Evolutionary conservation across 768 basidiomycete species (phyloP).

Genomic region (Suillus americanus): DNA sequence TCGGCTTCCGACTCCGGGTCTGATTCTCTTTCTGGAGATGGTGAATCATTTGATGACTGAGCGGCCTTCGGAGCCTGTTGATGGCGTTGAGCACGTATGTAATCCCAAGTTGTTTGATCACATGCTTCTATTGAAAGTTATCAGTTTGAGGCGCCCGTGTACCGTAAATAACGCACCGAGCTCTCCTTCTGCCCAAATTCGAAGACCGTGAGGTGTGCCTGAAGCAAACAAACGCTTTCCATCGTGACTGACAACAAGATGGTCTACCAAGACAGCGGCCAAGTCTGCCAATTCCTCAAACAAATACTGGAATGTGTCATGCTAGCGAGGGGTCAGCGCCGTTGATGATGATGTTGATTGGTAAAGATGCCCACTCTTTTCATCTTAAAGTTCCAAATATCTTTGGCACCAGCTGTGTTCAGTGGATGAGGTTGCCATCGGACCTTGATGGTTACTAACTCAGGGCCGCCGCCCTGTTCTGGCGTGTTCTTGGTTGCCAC

Average conservation of each 20-base stretch:
- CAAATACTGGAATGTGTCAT: slow-evolving; percentile 60
- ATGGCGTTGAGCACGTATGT: slow-evolving; percentile 46
- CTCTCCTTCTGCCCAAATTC: slow-evolving; percentile 67
- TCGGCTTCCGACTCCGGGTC: slow-evolving; percentile 36
- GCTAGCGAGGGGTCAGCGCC: slow-evolving; percentile 36
- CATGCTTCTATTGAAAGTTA: slow-evolving; percentile 54
- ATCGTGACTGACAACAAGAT: slow-evolving; percentile 60
- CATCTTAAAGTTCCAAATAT: slow-evolving; percentile 54
- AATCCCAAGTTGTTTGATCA: slow-evolving; percentile 60
- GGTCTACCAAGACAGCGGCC: slow-evolving; percentile 46
- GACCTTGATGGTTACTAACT: slow-evolving; percentile 51
- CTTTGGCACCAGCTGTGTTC: slow-evolving; percentile 37
- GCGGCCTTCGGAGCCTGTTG: slow-evolving; percentile 17
- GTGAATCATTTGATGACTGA: slow-evolving; percentile 13
- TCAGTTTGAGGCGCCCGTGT: slow-evolving; percentile 9
- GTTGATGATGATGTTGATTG: not conserved
- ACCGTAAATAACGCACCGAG: slow-evolving; percentile 47
- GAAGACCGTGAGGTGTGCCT: slow-evolving; percentile 62
- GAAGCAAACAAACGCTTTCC: slow-evolving; percentile 68
- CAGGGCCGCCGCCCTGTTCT: slow-evolving; percentile 31
- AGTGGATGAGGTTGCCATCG: slow-evolving; percentile 68
- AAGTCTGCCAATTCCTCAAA: slow-evolving; percentile 70
- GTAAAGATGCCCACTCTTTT: slow-evolving; percentile 47
- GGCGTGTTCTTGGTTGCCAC: slow-evolving; percentile 22
- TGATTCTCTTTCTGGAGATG: slow-evolving; percentile 17